Evolutionary conservation across 1,284 basidiomycete species (phyloP).

Genomic region (Puccinia horiana): DNA sequence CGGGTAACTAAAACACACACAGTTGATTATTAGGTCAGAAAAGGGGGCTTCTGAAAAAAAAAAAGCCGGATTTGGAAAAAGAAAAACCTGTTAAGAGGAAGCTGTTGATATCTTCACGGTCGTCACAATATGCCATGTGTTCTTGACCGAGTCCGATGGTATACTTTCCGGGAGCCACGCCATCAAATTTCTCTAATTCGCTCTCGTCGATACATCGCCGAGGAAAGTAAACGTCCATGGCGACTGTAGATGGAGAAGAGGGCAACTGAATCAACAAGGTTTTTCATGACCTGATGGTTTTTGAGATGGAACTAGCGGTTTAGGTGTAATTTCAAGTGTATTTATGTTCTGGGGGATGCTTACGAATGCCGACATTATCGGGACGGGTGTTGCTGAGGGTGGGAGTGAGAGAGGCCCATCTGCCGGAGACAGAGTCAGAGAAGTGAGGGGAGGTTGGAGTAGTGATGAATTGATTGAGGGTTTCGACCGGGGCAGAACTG

Average conservation of each 20-base stretch:
- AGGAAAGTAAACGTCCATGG: slow-evolving; percentile 49
- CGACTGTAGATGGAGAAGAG: not conserved
- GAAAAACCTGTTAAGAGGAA: slow-evolving; percentile 83
- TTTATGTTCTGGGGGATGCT: not conserved
- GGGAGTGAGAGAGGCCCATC: slow-evolving; percentile 23
- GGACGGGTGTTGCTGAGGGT: slow-evolving; percentile 21
- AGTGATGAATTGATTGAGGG: slow-evolving; percentile 45
- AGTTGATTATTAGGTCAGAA: not conserved
- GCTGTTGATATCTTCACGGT: slow-evolving; percentile 90
- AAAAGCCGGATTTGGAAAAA: not conserved
- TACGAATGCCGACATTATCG: slow-evolving; percentile 42
- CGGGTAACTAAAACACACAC: slow-evolving; percentile 59
- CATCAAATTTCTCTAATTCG: slow-evolving; percentile 91
- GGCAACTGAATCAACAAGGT: not conserved
- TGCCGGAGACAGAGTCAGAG: slow-evolving; percentile 8
- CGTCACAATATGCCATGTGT: slow-evolving; percentile 93
- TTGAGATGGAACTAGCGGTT: not conserved
- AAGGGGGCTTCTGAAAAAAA: slow-evolving; percentile 20
- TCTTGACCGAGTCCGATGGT: slow-evolving; percentile 98
- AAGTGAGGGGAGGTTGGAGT: slow-evolving; percentile 26
- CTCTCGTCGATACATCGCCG: slow-evolving; percentile 80
- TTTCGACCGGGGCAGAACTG: not conserved
- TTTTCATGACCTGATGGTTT: not conserved
- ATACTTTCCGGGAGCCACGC: slow-evolving; percentile 94
- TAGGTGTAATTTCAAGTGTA: not conserved